Evolutionary conservation across 1,139 yeast genomes (phyloP).

Genomic region (Diutina rugosa): DNA sequence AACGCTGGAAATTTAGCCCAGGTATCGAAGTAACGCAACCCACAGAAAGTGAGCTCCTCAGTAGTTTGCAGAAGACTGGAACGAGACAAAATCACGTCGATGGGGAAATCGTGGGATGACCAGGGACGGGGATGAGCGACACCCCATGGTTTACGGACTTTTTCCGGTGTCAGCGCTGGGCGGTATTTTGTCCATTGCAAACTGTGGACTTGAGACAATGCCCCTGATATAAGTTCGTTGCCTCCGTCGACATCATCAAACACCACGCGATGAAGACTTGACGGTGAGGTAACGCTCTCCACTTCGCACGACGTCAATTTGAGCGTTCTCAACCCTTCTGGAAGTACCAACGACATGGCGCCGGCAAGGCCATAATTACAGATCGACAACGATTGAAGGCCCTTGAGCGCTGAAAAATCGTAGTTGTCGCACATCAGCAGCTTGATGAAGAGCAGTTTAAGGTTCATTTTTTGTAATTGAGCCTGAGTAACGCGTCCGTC

Average conservation of each 20-base stretch:
- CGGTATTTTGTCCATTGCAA: neutral
- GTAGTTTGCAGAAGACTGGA: neutral
- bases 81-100: neutral
- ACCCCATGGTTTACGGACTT: neutral
- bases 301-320: neutral
- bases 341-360: neutral
- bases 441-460: neutral
- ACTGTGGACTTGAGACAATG: neutral
- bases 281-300: neutral
- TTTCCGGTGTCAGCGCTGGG: neutral
- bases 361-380: neutral
- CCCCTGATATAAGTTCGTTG: neutral
- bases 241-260: slow-evolving; percentile 2
- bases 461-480: neutral
- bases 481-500: neutral
- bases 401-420: neutral
- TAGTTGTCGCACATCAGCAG: neutral
- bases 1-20: neutral
- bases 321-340: neutral
- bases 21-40: neutral
- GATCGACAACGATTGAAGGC: neutral
- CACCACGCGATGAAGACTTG: neutral
- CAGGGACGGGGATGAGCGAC: neutral
- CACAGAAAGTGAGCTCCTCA: neutral
- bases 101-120: slow-evolving; percentile 1